Evolutionary conservation across 2,329 filamentous ascomycete species (phyloP), one percentile per base, ranked within the genome.

Genomic region (Epichloe gansuensis): DNA sequence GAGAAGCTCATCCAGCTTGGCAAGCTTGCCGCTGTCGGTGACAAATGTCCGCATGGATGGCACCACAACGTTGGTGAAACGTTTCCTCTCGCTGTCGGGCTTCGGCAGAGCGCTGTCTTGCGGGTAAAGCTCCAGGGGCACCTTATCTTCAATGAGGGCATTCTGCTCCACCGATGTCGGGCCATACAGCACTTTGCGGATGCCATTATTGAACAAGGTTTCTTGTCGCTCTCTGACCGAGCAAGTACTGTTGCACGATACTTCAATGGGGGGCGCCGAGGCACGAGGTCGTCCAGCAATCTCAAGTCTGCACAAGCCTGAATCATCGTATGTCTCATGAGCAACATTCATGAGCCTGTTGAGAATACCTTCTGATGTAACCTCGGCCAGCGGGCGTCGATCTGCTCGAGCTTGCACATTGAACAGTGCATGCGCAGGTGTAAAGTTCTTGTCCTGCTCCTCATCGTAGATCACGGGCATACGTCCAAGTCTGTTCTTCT

Each of bases 21-120:
- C 90, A 54, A 98, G 80, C 72, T 98, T 98, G 64, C 93, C 93
- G 50, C 89, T 95, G 69, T 97, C 93, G 2, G 91, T 97, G 54
- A 98, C 93, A 64, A 98, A 98, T 59, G 90, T 89, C 48, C 83
- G 85, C 93, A 98, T 98, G 11, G 90, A 96, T 0, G 93, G 93
- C 36, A 96, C 90, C 49, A 84, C 79, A 56, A 98, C 94, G 65
- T 91, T 87, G 49, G 87, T 96, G 69, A 90, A 97, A 25, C 87
- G 81, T 58, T 83, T 80, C 73, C 89, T 91, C 63, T 86, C 80
- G 45, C 87, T 89, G 55, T 87, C 83, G 0, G 93, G 90, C 38
- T 77, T 71, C 3, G 93, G 90, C 1, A 97, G 73, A 67, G 90
- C 74, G 57, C 80, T 73, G 12, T 70, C 71, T 2, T 77, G 65